Evolutionary conservation across 768 basidiomycete species (phyloP).

Genomic region (Floccularia luteovirens): DNA sequence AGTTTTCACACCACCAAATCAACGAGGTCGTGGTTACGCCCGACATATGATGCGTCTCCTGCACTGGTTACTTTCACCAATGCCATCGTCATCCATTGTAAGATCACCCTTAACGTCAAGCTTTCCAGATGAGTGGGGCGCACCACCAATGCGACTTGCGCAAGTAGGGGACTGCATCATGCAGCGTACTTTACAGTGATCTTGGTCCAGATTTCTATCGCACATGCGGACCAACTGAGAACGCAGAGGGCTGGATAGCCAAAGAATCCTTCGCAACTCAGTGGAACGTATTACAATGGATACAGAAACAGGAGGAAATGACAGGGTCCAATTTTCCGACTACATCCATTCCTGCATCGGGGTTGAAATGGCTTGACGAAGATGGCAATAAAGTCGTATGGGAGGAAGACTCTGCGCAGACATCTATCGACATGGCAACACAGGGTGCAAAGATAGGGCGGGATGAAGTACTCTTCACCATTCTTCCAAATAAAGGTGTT

Average conservation of each 20-base stretch:
- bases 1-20: conserved; percentile 43
- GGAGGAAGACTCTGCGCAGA: conserved; percentile 27
- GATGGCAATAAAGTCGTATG: conserved; percentile 26
- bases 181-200: conserved; percentile 44
- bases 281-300: conserved; percentile 22
- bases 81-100: too few relatives aligned
- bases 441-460: conserved; percentile 2
- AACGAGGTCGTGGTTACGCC: conserved; percentile 51
- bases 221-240: conserved; percentile 24
- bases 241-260: conserved; percentile 35
- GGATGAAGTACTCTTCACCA: conserved; percentile 21
- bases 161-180: conserved; percentile 23
- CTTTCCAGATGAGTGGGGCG: conserved; percentile 33
- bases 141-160: conserved; percentile 33
- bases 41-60: conserved; percentile 58
- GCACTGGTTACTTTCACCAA: conserved; percentile 44
- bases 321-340: conserved; percentile 5
- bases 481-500: conserved; percentile 38
- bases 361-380: conserved; percentile 27
- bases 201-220: conserved; percentile 40
- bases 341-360: too few relatives aligned
- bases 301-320: not conserved
- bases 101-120: conserved; percentile 9
- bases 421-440: conserved; percentile 21
- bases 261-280: conserved; percentile 26